These are phyloP conservation scores for Calocybe indica DNA, from an alignment of 768 basidiomycete genomes.

Conservation along the genomic window DNA sequence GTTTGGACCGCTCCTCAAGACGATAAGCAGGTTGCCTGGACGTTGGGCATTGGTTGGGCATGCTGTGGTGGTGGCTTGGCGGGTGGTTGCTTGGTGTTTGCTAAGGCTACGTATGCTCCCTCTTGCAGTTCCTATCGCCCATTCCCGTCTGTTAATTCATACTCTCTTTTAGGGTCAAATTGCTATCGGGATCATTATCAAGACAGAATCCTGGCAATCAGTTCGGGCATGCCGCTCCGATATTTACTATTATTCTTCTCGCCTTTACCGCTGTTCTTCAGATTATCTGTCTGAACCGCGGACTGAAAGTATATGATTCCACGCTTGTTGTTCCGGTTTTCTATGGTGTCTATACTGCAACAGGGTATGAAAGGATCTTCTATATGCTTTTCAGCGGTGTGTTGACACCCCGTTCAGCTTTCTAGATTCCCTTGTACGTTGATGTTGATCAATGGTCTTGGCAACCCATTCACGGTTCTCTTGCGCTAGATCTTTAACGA, in stretches of 20 bases:
- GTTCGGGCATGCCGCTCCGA: constrained; percentile 75
- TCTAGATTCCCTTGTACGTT: constrained; percentile 33
- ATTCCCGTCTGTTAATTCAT: too few relatives aligned
- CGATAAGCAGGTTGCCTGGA: constrained; percentile 85
- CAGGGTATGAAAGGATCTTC: constrained; percentile 43
- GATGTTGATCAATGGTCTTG: background rate
- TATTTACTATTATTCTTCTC: constrained; percentile 69
- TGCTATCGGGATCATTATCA: constrained; percentile 70
- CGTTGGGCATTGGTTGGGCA: constrained; percentile 91
- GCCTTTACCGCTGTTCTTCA: constrained; percentile 78
- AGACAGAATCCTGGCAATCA: constrained; percentile 83
- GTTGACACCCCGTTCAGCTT: constrained; percentile 25
- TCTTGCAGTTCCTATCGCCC: too few relatives aligned
- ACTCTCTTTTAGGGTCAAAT: constrained; percentile 55
- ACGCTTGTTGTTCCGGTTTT: constrained; percentile 92
- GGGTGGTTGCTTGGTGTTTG: constrained; percentile 84
- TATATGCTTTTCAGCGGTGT: background rate
- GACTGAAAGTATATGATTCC: constrained; percentile 85
- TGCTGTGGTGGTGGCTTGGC: constrained; percentile 89
- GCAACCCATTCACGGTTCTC: too few relatives aligned
- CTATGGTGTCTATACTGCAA: constrained; percentile 87
- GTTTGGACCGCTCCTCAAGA: constrained; percentile 71
- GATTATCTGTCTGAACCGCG: constrained; percentile 88
- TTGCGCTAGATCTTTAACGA: constrained; percentile 63
- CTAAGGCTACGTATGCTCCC: constrained; percentile 53